phyloP scores from a whole-genome alignment of 2,329 filamentous ascomycete species.

The Aspergillus thermomutatus region DNA sequence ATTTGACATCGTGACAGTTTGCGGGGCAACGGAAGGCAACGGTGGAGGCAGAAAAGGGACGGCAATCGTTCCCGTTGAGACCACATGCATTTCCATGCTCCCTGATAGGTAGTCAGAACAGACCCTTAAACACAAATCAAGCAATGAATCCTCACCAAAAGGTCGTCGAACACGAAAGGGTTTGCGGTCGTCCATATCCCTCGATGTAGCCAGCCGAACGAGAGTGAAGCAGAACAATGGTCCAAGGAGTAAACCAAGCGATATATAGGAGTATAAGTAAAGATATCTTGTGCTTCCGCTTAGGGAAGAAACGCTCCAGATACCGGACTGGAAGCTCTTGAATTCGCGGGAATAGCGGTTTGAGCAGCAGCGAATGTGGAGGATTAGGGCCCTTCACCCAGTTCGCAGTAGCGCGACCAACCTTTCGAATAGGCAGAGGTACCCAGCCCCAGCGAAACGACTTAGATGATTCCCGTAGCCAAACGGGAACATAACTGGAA shows the following conservation, averaged over 20 bases:
- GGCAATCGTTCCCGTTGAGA: slow-evolving; percentile 53
- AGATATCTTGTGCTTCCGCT: slow-evolving; percentile 43
- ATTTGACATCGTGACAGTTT: slow-evolving; percentile 46
- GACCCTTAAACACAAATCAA: background rate
- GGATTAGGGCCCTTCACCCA: slow-evolving; percentile 50
- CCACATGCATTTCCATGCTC: slow-evolving; percentile 47
- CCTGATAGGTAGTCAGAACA: slow-evolving; percentile 25
- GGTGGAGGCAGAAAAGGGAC: slow-evolving; percentile 51
- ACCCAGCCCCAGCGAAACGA: slow-evolving; percentile 49
- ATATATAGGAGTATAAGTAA: slow-evolving; percentile 44
- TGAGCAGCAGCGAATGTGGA: slow-evolving; percentile 44
- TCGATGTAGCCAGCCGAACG: slow-evolving; percentile 47
- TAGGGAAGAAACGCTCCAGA: slow-evolving; percentile 44
- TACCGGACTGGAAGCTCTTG: slow-evolving; percentile 46
- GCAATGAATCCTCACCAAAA: slow-evolving; percentile 38
- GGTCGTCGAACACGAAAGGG: slow-evolving; percentile 45
- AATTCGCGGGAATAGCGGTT: slow-evolving; percentile 44
- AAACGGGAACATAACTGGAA: slow-evolving; percentile 38
- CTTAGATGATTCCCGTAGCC: slow-evolving; percentile 47
- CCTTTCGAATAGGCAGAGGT: slow-evolving; percentile 44
- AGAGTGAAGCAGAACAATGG: slow-evolving; percentile 44
- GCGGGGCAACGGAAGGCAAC: slow-evolving; percentile 57
- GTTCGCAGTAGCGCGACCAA: slow-evolving; percentile 38
- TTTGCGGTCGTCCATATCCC: slow-evolving; percentile 45
- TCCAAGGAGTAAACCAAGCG: slow-evolving; percentile 48